These are phyloP conservation scores for Globisporangium irregulare DNA, from an alignment of 352 stramenopile species.

Conservation along the genomic window DNA sequence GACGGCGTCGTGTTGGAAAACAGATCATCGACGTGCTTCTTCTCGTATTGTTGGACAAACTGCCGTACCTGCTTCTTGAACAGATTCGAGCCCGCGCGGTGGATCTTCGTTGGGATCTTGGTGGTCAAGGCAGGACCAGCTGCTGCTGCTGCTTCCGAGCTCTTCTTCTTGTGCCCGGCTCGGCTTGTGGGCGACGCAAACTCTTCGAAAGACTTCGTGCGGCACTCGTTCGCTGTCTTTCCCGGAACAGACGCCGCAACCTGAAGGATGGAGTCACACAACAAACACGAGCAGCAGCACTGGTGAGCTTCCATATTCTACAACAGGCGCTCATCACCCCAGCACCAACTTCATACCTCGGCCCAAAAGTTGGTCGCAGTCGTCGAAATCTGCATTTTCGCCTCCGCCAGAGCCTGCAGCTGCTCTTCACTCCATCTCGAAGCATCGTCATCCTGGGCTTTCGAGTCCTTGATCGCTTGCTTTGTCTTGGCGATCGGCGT, in stretches of 20 bases:
- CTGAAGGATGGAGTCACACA: not conserved
- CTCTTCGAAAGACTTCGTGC: constrained; percentile 54
- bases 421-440: constrained; percentile 47
- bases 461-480: constrained; percentile 22
- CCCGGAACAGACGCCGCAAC: constrained; percentile 42
- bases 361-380: constrained; percentile 66
- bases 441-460: constrained; percentile 22
- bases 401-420: constrained; percentile 43
- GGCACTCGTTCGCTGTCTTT: constrained; percentile 62
- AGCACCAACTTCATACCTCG: constrained; percentile 24
- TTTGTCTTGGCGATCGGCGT: constrained; percentile 20
- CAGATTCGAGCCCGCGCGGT: constrained; percentile 65
- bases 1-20: constrained; percentile 54
- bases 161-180: constrained; percentile 26
- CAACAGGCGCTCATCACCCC: no score
- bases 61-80: constrained; percentile 85
- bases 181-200: constrained; percentile 43
- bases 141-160: not conserved
- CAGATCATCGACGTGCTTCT: constrained; percentile 70
- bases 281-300: not conserved
- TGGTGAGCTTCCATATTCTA: not conserved
- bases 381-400: constrained; percentile 61
- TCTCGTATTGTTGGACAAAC: constrained; percentile 72
- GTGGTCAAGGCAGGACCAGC: constrained; percentile 2
- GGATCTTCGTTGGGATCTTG: constrained; percentile 46